phyloP scores from a whole-genome alignment of 2,329 filamentous ascomycete species.

The Coniochaeta hoffmannii region DNA sequence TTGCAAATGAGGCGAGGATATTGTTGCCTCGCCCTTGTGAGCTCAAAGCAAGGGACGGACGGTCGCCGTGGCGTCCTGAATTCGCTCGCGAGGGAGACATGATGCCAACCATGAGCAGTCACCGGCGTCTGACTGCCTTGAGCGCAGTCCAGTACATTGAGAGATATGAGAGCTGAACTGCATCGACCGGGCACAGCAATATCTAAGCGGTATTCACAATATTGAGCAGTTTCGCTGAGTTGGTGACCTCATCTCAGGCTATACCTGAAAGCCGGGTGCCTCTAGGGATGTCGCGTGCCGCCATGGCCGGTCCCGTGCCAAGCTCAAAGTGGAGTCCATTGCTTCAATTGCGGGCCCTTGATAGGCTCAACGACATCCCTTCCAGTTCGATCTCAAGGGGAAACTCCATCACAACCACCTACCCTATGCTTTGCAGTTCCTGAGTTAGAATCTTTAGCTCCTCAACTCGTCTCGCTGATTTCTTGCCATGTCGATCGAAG shows the following conservation, averaged over 20 bases:
- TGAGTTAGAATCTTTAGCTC: too few species aligned
- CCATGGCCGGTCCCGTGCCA: background rate
- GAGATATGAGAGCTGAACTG: background rate
- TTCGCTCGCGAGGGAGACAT: slow-evolving; percentile 27
- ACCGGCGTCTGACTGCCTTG: slow-evolving; percentile 31
- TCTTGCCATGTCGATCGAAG: too few species aligned
- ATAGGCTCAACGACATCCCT: background rate
- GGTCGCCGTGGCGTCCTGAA: slow-evolving; percentile 9
- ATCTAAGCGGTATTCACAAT: background rate
- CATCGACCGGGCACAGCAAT: background rate
- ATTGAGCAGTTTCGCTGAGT: background rate
- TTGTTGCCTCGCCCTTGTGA: slow-evolving; percentile 9
- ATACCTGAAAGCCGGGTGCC: background rate
- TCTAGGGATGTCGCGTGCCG: background rate
- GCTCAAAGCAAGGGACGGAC: slow-evolving; percentile 16
- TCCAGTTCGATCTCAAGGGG: background rate
- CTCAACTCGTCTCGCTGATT: too few species aligned
- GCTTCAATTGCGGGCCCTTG: background rate
- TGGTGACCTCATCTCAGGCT: background rate
- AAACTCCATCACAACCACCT: too few species aligned
- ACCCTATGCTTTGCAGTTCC: too few species aligned
- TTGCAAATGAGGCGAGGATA: slow-evolving; percentile 17
- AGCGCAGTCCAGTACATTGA: slow-evolving; percentile 29
- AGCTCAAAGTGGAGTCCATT: background rate
- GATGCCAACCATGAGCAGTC: slow-evolving; percentile 24